Evolutionary conservation across 805 yeast genomes (phyloP).

Genomic region (Zygosaccharomyces bailii): DNA sequence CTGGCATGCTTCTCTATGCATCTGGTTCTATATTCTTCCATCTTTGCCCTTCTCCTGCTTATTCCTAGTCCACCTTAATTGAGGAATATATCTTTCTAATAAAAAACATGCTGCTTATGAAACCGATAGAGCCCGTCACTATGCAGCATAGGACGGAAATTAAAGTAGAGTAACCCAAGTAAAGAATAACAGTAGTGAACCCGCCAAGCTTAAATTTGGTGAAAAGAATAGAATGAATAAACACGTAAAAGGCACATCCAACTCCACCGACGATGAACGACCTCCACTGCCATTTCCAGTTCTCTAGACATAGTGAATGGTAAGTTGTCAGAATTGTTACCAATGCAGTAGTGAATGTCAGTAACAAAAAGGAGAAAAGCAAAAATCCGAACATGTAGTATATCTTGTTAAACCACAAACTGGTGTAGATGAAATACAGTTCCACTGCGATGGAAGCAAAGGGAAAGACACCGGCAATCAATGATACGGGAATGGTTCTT

Average conservation of each 20-base stretch:
- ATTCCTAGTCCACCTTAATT: constrained; percentile 72
- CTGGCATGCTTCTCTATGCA: constrained; percentile 2
- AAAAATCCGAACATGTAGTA: constrained; percentile 98
- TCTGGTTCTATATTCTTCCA: neutral
- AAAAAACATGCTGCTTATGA: constrained; percentile 67
- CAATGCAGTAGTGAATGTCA: constrained; percentile 75
- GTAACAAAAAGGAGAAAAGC: constrained; percentile 79
- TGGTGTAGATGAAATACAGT: constrained; percentile 85
- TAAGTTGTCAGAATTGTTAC: constrained; percentile 79
- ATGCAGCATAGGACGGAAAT: constrained; percentile 70
- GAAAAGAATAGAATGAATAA: constrained; percentile 75
- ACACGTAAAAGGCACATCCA: constrained; percentile 81
- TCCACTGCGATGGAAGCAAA: constrained; percentile 94
- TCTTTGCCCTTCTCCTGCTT: constrained; percentile 11
- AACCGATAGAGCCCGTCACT: constrained; percentile 86
- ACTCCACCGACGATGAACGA: constrained; percentile 87
- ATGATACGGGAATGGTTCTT: constrained; percentile 59
- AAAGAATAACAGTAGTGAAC: constrained; percentile 69
- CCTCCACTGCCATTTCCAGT: constrained; percentile 98
- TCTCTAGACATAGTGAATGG: constrained; percentile 81
- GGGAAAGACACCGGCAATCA: constrained; percentile 87
- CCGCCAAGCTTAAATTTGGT: constrained; percentile 70
- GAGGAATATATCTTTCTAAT: constrained; percentile 76
- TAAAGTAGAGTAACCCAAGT: constrained; percentile 75
- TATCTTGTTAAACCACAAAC: constrained; percentile 89